phyloP scores from a whole-genome alignment of 371 early-diverging fungal genomes.

The Encephalitozoon intestinalis region DNA sequence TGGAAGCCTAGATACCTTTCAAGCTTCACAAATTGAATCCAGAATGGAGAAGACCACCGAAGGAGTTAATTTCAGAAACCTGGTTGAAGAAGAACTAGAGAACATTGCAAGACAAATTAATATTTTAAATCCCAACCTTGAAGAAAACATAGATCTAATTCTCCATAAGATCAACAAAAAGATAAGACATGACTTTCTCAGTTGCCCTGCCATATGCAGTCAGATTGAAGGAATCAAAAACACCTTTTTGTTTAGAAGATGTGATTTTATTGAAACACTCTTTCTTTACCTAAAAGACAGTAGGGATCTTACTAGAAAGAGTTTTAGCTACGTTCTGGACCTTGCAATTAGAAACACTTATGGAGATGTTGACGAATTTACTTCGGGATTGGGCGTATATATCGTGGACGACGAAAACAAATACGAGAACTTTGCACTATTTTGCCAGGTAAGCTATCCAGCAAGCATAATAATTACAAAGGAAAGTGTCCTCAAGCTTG shows the following conservation, averaged over 20 bases:
- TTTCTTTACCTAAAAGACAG: constrained; percentile 37
- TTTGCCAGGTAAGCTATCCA: constrained; percentile 35
- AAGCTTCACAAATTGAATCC: too few species aligned
- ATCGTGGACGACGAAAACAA: neutral
- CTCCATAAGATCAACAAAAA: neutral
- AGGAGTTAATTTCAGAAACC: too few species aligned
- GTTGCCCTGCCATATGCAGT: constrained; percentile 8
- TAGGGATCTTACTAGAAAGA: constrained; percentile 15
- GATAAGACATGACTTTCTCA: constrained; percentile 21
- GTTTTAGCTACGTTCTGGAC: constrained; percentile 37
- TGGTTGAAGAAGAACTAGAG: neutral
- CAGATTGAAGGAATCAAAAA: constrained; percentile 37
- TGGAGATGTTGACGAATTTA: constrained; percentile 26
- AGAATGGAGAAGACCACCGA: too few species aligned
- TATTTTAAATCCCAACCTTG: neutral
- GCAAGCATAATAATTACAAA: constrained; percentile 31
- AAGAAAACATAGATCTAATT: neutral
- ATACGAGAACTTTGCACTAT: constrained; percentile 36
- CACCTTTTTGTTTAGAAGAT: constrained; percentile 51
- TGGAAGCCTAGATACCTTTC: neutral
- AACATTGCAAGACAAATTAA: neutral
- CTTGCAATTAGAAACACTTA: constrained; percentile 39
- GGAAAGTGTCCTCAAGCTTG: constrained; percentile 35
- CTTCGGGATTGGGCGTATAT: constrained; percentile 21
- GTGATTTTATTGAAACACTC: constrained; percentile 55